Conservation (phyloP, 768 basidiomycete species). For the Boletellus emodensis region DNA sequence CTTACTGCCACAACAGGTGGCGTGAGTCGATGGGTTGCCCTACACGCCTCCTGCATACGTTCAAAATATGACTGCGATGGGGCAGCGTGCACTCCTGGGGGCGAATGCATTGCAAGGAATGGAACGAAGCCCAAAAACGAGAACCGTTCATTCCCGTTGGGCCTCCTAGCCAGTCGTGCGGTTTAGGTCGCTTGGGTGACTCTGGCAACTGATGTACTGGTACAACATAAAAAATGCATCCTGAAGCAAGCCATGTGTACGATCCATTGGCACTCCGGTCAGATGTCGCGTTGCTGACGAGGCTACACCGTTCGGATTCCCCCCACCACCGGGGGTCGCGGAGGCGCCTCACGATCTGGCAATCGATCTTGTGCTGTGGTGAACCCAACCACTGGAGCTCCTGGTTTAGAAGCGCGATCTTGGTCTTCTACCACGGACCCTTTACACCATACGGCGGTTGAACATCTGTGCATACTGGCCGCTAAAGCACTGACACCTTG, state of each 20-base stretch:
- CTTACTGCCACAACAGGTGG: neutral
- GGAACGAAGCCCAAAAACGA: constrained; percentile 1
- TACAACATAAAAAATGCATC: too few relatives aligned
- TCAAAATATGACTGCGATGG: constrained; percentile 3
- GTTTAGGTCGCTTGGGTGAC: neutral
- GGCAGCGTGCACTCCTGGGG: constrained; percentile 5
- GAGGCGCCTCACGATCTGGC: neutral
- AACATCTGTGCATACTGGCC: neutral
- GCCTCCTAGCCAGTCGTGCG: neutral
- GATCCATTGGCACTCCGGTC: too few relatives aligned
- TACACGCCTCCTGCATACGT: constrained; percentile 14
- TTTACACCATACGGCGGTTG: neutral
- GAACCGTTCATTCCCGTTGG: neutral
- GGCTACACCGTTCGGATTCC: neutral
- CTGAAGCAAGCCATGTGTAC: too few relatives aligned
- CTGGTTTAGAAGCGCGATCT: neutral
- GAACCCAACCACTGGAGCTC: constrained; percentile 5
- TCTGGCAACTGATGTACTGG: neutral
- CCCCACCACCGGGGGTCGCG: neutral
- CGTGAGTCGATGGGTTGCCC: constrained; percentile 4
- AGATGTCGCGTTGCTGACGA: too few relatives aligned
- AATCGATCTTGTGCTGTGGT: constrained; percentile 17
- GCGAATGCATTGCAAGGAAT: neutral
- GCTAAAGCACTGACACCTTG: neutral
- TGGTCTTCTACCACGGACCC: neutral